A percentile compares a stretch with the other conserved stretches of the same genome.
These are phyloP conservation scores for Epithele typhae DNA, from an alignment of 768 basidiomycete species.

Conservation along the genomic window DNA sequence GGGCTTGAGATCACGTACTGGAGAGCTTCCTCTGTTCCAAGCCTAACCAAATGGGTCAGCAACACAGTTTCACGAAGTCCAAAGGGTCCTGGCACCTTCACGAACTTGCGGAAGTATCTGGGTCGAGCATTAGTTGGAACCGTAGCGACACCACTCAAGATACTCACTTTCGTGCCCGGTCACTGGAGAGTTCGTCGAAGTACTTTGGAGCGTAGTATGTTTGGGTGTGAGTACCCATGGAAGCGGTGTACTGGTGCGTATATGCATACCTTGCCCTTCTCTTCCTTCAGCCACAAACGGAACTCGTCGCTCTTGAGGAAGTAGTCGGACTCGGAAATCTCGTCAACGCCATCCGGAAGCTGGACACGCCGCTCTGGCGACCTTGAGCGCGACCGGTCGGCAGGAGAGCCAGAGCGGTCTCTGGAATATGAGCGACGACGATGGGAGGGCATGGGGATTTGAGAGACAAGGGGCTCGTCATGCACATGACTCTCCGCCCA, in stretches of 20 bases:
- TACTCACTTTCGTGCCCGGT: conserved; percentile 70
- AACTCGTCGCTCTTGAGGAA: conserved; percentile 89
- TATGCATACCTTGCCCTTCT: conserved; percentile 49
- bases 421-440: conserved; percentile 22
- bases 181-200: conserved; percentile 81
- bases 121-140: conserved; percentile 26
- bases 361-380: conserved; percentile 39
- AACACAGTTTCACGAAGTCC: conserved; percentile 5
- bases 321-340: conserved; percentile 81
- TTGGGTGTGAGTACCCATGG: no score
- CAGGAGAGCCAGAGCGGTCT: conserved; percentile 18
- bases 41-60: conserved; percentile 35
- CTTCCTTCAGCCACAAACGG: conserved; percentile 79
- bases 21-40: conserved; percentile 77
- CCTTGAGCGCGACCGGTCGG: conserved; percentile 20
- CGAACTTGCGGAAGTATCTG: conserved; percentile 92
- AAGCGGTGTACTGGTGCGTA: no score
- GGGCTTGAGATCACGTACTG: conserved; percentile 35
- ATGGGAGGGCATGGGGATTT: conserved; percentile 27
- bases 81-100: conserved; percentile 52
- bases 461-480: no score
- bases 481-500: no score
- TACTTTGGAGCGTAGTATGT: conserved; percentile 62
- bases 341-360: conserved; percentile 53
- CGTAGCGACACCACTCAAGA: conserved; percentile 17